Evolutionary conservation across 352 stramenopile genomes (phyloP).

Genomic region (Phytophthora aleatoria): DNA sequence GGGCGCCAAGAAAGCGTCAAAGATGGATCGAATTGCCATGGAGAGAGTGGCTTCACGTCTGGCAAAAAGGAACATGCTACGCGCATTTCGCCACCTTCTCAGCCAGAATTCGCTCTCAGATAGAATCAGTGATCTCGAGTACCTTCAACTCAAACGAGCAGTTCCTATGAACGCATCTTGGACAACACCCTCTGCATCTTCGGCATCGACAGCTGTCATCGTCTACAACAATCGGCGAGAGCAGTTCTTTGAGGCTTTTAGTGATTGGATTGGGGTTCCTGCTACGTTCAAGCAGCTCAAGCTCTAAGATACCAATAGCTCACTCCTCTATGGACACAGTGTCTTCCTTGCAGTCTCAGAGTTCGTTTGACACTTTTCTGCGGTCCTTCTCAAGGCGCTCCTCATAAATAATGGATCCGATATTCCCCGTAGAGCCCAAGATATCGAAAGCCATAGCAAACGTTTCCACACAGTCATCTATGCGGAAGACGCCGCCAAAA

Average conservation of each 20-base stretch:
- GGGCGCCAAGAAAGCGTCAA: conserved; percentile 66
- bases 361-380: conserved; percentile 35
- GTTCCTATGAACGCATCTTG: conserved; percentile 33
- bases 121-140: conserved; percentile 26
- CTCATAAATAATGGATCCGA: conserved; percentile 72
- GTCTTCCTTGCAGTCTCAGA: conserved; percentile 6
- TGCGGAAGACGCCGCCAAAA: conserved; percentile 67
- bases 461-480: conserved; percentile 67
- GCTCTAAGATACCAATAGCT: conserved; percentile 23
- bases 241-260: conserved; percentile 40
- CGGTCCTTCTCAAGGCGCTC: conserved; percentile 49
- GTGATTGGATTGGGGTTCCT: conserved; percentile 40
- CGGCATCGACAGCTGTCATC: conserved; percentile 16
- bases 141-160: conserved; percentile 42
- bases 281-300: conserved; percentile 49
- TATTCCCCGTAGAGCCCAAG: conserved; percentile 45
- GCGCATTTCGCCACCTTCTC: conserved; percentile 45
- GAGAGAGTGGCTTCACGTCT: conserved; percentile 66
- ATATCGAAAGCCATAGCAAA: conserved; percentile 77
- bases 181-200: conserved; percentile 24
- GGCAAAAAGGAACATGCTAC: conserved; percentile 62
- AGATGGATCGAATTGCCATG: conserved; percentile 50
- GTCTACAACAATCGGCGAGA: conserved; percentile 18
- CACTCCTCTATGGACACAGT: conserved; percentile 5
- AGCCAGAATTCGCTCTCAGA: neutral